Conservation (phyloP, 441 rosid species). For the Adansonia grandidieri region DNA sequence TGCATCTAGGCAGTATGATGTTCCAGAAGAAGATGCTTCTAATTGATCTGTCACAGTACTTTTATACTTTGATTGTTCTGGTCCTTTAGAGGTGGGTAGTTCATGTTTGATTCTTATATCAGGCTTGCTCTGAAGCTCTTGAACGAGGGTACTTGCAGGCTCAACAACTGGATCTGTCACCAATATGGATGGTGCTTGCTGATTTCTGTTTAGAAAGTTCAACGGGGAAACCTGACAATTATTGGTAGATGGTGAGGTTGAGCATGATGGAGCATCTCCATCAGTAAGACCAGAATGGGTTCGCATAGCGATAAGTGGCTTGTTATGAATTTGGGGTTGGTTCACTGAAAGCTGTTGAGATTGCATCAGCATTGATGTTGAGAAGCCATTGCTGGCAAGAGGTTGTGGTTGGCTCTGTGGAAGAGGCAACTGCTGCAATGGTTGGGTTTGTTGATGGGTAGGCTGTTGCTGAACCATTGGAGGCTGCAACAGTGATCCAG, state of each 20-base stretch:
- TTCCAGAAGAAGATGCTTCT: slow-evolving; percentile 93
- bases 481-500: slow-evolving; percentile 65
- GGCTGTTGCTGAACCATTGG: slow-evolving; percentile 62
- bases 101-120: slow-evolving; percentile 64
- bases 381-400: slow-evolving; percentile 55
- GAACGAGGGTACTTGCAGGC: slow-evolving; percentile 59
- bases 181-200: slow-evolving; percentile 61
- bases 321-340: slow-evolving; percentile 61
- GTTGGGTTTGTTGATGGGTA: slow-evolving; percentile 63
- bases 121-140: slow-evolving; percentile 72
- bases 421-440: slow-evolving; percentile 51
- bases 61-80: slow-evolving; percentile 66
- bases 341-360: slow-evolving; percentile 55
- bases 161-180: slow-evolving; percentile 58
- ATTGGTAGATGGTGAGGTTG: slow-evolving; percentile 92
- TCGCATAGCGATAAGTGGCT: slow-evolving; percentile 54
- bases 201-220: slow-evolving; percentile 69
- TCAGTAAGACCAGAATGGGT: slow-evolving; percentile 74
- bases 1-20: slow-evolving; percentile 86
- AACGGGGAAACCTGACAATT: slow-evolving; percentile 78
- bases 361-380: slow-evolving; percentile 49
- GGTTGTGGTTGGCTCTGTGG: slow-evolving; percentile 74
- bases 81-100: slow-evolving; percentile 57
- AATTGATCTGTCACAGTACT: slow-evolving; percentile 75
- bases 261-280: slow-evolving; percentile 94